These are phyloP conservation scores for Saitozyma sp. DNA, from an alignment of 768 basidiomycete species.

Conservation along the genomic window DNA sequence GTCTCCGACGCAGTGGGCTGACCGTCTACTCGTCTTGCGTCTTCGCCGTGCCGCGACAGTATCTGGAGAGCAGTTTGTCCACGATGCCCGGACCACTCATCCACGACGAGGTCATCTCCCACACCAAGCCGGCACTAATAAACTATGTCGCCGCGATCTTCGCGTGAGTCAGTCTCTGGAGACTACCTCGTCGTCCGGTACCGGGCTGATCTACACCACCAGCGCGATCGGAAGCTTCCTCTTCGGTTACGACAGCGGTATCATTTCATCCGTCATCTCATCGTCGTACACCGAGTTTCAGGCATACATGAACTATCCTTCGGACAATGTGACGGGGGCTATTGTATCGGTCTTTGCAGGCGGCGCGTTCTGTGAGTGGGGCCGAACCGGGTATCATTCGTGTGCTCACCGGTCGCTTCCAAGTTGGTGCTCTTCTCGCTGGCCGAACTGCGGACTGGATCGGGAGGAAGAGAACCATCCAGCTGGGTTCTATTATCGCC, in stretches of 20 bases:
- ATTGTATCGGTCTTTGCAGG: conserved; percentile 66
- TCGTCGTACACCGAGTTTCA: conserved; percentile 59
- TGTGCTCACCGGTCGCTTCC: too few relatives aligned
- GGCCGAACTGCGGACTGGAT: conserved; percentile 59
- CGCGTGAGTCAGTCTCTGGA: conserved; percentile 27
- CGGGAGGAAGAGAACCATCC: conserved; percentile 62
- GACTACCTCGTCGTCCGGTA: too few relatives aligned
- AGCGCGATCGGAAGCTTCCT: conserved; percentile 28
- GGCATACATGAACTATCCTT: conserved; percentile 56
- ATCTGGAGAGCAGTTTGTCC: too few relatives aligned
- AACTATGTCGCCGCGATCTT: conserved; percentile 28
- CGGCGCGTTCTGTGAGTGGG: conserved; percentile 27
- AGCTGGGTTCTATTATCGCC: conserved; percentile 51
- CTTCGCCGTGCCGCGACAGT: too few relatives aligned
- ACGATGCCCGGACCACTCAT: too few relatives aligned
- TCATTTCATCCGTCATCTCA: conserved; percentile 58
- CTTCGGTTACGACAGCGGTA: conserved; percentile 55
- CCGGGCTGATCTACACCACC: background rate
- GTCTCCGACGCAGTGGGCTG: too few relatives aligned
- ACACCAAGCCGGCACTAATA: too few relatives aligned
- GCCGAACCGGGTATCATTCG: too few relatives aligned
- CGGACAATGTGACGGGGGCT: conserved; percentile 58
- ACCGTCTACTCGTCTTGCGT: too few relatives aligned
- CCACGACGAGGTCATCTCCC: too few relatives aligned
- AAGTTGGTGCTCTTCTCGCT: conserved; percentile 58